Evolutionary conservation across 345 rosid species (phyloP).

Genomic region (Atalantia buxifolia): DNA sequence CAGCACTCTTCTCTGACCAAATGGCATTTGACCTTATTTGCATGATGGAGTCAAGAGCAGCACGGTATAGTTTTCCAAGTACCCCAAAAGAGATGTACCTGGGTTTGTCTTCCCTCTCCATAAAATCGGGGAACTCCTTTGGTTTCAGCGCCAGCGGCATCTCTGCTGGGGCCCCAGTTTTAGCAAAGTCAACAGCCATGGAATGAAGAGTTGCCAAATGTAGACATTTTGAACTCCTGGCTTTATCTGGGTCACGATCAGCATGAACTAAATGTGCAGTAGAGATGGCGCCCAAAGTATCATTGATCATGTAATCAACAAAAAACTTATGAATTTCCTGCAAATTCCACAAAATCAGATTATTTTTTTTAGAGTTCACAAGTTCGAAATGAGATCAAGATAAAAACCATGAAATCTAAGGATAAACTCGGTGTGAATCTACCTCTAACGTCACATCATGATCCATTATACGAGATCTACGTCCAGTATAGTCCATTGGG

Average conservation of each 20-base stretch:
- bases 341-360: conserved; percentile 21
- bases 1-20: conserved; percentile 38
- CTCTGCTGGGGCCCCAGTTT: conserved; percentile 92
- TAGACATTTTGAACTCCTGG: conserved; percentile 66
- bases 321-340: conserved; percentile 90
- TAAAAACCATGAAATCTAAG: neutral
- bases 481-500: conserved; percentile 86
- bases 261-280: conserved; percentile 92
- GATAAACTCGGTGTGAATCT: neutral
- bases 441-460: conserved; percentile 89
- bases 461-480: conserved; percentile 77
- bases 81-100: conserved; percentile 56
- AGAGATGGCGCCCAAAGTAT: conserved; percentile 86
- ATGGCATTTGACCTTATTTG: conserved; percentile 28
- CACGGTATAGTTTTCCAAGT: conserved; percentile 82
- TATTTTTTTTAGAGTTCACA: neutral
- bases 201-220: conserved; percentile 87
- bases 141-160: conserved; percentile 84
- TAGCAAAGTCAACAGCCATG: conserved; percentile 92
- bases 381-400: neutral
- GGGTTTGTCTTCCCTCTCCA: conserved; percentile 66
- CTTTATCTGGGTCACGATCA: conserved; percentile 71
- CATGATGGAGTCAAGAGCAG: conserved; percentile 28
- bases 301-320: conserved; percentile 87
- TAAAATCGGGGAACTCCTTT: conserved; percentile 82